Evolutionary conservation across 192 early-diverging fungal genomes (phyloP).

Genomic region (Backusella mclennaniae): DNA sequence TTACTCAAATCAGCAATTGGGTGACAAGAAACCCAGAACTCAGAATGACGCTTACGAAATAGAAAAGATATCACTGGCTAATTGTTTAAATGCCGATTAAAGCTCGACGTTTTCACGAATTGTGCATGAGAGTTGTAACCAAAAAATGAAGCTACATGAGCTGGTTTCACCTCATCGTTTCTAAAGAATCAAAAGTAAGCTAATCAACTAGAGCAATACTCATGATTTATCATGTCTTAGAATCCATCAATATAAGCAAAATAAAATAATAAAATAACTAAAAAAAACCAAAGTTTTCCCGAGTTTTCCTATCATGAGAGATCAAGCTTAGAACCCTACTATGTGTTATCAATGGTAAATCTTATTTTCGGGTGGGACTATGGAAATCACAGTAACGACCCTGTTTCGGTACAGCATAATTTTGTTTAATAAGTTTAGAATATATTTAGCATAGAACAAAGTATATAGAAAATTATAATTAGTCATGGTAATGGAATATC

Average conservation of each 20-base stretch:
- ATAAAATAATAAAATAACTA: background rate
- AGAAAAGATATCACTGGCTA: background rate
- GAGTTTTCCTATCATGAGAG: background rate
- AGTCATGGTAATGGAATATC: background rate
- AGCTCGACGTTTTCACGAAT: background rate
- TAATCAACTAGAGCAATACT: background rate
- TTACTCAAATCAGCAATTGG: conserved; percentile 4
- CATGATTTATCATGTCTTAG: background rate
- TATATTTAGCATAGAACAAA: background rate
- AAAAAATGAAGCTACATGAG: background rate
- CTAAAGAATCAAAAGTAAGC: background rate
- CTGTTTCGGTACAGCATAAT: background rate
- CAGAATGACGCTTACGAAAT: conserved; percentile 2
- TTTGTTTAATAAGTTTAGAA: background rate
- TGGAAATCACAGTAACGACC: background rate
- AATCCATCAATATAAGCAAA: background rate
- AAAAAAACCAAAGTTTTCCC: background rate
- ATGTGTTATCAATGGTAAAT: background rate
- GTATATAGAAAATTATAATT: background rate
- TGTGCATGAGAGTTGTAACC: conserved; percentile 2
- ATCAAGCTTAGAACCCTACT: background rate
- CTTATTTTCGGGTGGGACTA: background rate
- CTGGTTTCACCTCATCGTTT: background rate
- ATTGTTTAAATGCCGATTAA: background rate
- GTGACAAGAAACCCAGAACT: background rate